Evolutionary conservation across 192 early-diverging fungal genomes (phyloP), one percentile per base, ranked within the genome.

Genomic region (Coemansia sp.): DNA sequence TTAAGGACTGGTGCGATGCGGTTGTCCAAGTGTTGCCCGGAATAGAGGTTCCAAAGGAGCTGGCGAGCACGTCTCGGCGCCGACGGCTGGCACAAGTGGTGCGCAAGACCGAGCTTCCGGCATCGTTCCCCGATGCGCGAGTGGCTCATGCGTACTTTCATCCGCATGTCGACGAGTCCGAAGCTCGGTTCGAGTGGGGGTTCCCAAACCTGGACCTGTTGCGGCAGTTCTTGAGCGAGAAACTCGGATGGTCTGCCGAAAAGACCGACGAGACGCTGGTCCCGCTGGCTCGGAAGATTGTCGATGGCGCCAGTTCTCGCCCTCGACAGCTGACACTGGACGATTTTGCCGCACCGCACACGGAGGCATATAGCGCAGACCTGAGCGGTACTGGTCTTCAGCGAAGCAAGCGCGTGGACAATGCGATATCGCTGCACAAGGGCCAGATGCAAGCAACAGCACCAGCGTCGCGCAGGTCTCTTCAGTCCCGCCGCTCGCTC

Each of bases 81-180:
- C 69, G 66, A 11, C 59, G 61, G 56, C 75, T 91, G 77, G 75
- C 84, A 9, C 89, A 88, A 52, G 83, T 84, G 41, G 80, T 87
- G n/a, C 84, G 75, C 57, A 87, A 84, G 39, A 63, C 92, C 4
- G 83, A 88, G 16, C 62, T 99, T 2, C 90, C 95, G 0, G 75
- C 80, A 0, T 69, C 70, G 12, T 99, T 99, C 64, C 97, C 96
- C 9, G 87, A 92, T 67, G 77, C 83, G 14, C 84, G 83, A 38
- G 88, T 98, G 1, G 77, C 76, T 18, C 85, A 88, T 11, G 94
- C 96, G 0, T 99, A 98, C 71, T 66, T 87, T 25, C 61, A 85
- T 18, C 97, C 97, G 0, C 61, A 84, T 33, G 93, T 98, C 6
- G 65, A 77, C 37, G 35, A 82, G 35, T 72, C 68, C 0, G 42